Evolutionary conservation across 768 basidiomycete genomes (phyloP), one percentile per base, ranked within the genome.

Genomic region (Pleurotus cornucopiae): DNA sequence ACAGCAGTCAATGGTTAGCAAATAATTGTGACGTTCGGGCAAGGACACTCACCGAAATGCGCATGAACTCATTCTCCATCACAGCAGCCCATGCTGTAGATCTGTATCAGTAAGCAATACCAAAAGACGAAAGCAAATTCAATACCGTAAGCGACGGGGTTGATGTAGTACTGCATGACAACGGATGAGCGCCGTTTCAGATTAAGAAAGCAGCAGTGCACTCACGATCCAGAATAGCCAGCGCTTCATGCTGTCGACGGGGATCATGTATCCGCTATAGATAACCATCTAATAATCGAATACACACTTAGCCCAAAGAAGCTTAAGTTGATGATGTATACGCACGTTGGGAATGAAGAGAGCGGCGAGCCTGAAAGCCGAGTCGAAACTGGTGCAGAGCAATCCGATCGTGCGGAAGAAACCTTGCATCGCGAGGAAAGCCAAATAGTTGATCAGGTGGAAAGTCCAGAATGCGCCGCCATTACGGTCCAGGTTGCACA

Each of bases 61-160:
- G 81, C 75, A 76, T 81, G 69, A 94, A 93, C 67, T 96, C 93
- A 67, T 94, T 94, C 69, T 88, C 84, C 85, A 95, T 88, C 38
- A 80, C 73, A 2, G 82, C 84, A 61, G 88, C 82, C 79, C 89
- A 94, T 0, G 83, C 84, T 85, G 55, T 20, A 43, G 39, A 46
- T 39, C 49, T 40, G 13, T 43, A 21, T 34, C 5, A 55, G 14
- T 7, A 20, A 12, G 18, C 9, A 21, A 2, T 58, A 5, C 26
- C 26, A 39, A 48, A 2, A 43, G 20, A 7, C n/a, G 1, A 13
- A 4, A 20, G 7, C 41, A 30, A 16, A 16, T 9, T 7, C 57
- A 73, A 56, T 64, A 82, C 81, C 84, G 71, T 90, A 93, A 1
- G 81, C 71, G 49, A 94, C 69, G 0, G 93, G 93, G 63, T 94